Base-by-base conservation (phyloP, 371 early-diverging fungal species). In the Syncephalastrum sp. region DNA sequence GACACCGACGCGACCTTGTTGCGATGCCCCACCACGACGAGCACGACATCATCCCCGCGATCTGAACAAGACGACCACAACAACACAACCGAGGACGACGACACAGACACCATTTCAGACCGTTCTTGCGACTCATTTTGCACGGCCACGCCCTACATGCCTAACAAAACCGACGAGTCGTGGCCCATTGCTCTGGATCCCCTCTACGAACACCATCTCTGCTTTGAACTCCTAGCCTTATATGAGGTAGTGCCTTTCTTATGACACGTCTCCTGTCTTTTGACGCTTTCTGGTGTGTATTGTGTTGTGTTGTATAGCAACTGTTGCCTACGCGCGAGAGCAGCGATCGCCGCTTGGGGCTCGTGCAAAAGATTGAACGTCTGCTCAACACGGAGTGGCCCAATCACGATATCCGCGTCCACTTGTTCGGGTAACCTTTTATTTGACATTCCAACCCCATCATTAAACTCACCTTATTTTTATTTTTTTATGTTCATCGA, bases 321-420 rank as follows among this genome's bases (percentile, higher is more conserved):
- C 57, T 85, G 54, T 68, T 83, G 25, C 85, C 87, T 7, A 80
- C 75, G 13, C 69, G 79, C 13, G 85, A 85, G 47, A 83, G 86
- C 59, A 65, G 78, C 53, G 77, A 81, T 47, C 62, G 72, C 27
- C 79, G 85, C 49, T 66, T 65, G 27, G 56, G 66, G 21, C 80
- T 85, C 63, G 77, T 86, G 6, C 60, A 67, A 3, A 83, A 83
- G 64, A 77, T 88, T 48, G 76, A 83, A 38, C 59, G 59, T 5
- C 57, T 88, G 5, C 61, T 88, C 59, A 75, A 77, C 47, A 59
- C 50, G 8, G 87, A 87, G 70, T 88, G 80, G 74, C 84, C 83
- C 6, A 70, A 64, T 47, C 71, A 69, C 43, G 76, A 84, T 52
- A 74, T 88, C 23, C 76, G 79, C 48, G 79, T 81, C 4, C 79